A percentile compares a stretch with the other conserved stretches of the same genome.
phyloP scores from a whole-genome alignment of 345 rosid species.

The Acer campestre region DNA sequence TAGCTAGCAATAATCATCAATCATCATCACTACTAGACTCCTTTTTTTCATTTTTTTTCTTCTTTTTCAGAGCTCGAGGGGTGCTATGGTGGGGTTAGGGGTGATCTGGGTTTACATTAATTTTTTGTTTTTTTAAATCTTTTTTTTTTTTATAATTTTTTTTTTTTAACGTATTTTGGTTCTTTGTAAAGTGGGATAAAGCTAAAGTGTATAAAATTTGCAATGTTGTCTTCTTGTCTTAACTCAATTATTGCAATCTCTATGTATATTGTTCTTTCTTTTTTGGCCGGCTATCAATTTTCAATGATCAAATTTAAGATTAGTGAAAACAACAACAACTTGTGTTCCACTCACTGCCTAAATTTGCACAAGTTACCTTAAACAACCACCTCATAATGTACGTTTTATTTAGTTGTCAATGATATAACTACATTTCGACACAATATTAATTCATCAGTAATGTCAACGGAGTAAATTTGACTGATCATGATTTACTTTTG shows the following conservation, averaged over 20 bases:
- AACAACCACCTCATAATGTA: background rate
- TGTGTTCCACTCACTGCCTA: background rate
- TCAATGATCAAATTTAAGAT: background rate
- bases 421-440: background rate
- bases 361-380: background rate
- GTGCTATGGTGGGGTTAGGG: background rate
- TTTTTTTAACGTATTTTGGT: background rate
- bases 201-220: background rate
- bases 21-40: constrained; percentile 18
- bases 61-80: background rate
- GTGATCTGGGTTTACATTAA: background rate
- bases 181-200: constrained; percentile 19
- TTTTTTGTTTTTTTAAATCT: background rate
- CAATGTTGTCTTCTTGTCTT: background rate
- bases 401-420: background rate
- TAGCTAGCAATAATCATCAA: constrained; percentile 17
- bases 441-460: background rate
- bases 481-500: background rate
- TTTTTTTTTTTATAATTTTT: background rate
- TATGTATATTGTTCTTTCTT: background rate
- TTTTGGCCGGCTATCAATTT: background rate
- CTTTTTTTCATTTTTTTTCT: background rate
- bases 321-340: background rate
- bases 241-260: constrained; percentile 26
- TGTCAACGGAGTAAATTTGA: background rate